Conservation (phyloP, 2,329 filamentous ascomycete species). For the Aaosphaeria pasadenensis region DNA sequence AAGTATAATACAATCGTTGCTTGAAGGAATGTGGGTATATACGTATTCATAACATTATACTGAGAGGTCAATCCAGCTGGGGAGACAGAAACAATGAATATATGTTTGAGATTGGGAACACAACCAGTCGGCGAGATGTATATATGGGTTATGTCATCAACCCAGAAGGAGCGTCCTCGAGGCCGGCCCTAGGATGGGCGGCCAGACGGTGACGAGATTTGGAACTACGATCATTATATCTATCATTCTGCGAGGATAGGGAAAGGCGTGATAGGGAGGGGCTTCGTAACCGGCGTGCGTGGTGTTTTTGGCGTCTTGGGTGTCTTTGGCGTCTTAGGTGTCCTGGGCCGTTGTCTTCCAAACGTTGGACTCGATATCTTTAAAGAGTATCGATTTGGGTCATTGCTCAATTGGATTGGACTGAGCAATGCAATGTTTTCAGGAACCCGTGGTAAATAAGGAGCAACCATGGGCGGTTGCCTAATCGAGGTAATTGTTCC, state of each 20-base stretch:
- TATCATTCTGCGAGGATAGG: constrained; percentile 4
- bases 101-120: no score
- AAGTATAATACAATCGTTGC: no score
- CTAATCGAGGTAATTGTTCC: constrained; percentile 9
- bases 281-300: constrained; percentile 13
- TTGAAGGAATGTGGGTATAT: no score
- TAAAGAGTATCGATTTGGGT: background rate
- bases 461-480: constrained; percentile 17
- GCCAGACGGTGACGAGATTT: no score
- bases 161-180: no score
- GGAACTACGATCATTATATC: no score
- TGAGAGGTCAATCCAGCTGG: no score
- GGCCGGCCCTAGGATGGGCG: no score
- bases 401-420: constrained; percentile 2
- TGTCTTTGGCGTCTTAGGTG: constrained; percentile 1
- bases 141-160: no score
- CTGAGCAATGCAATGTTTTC: constrained; percentile 8
- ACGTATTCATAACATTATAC: no score
- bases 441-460: constrained; percentile 12
- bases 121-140: no score
- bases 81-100: no score
- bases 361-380: background rate
- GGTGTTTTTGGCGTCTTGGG: constrained; percentile 2
- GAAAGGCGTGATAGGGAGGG: constrained; percentile 30
- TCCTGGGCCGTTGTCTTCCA: background rate